These are phyloP conservation scores for Apostasia ramifera DNA, from an alignment of 106 monocot species.

Conservation along the genomic window DNA sequence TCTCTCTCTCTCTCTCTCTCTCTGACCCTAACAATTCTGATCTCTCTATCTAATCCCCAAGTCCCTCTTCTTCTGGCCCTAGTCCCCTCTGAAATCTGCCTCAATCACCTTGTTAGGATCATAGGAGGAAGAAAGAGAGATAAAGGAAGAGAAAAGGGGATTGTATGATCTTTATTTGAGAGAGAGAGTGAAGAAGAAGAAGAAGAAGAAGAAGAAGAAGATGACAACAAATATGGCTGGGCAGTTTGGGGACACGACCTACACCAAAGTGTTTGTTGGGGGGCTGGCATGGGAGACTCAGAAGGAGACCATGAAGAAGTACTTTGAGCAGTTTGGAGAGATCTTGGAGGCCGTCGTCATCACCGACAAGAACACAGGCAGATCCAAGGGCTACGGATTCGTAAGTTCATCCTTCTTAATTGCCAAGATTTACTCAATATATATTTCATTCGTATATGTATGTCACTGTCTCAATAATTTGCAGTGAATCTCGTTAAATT, in stretches of 20 bases:
- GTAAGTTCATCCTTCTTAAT: constrained; percentile 15
- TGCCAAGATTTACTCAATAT: too few species aligned
- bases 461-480: too few species aligned
- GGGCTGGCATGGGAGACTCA: constrained; percentile 93
- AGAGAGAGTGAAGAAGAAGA: neutral
- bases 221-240: constrained; percentile 46
- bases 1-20: constrained; percentile 6
- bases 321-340: constrained; percentile 97
- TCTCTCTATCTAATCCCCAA: neutral
- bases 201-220: constrained; percentile 5
- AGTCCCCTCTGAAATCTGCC: too few species aligned
- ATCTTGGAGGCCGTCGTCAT: constrained; percentile 95
- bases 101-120: too few species aligned
- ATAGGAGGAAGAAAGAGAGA: too few species aligned
- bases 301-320: constrained; percentile 84
- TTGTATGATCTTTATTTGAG: neutral
- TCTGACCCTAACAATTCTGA: neutral
- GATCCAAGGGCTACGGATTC: constrained; percentile 97
- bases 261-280: constrained; percentile 94
- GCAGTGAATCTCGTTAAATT: too few species aligned
- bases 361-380: constrained; percentile 87
- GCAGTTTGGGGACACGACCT: constrained; percentile 80
- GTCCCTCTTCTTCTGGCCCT: too few species aligned
- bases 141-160: too few species aligned
- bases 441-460: too few species aligned